A percentile compares a stretch with the other conserved stretches of the same genome.
These are phyloP conservation scores for Fraxinus latifolia DNA, from an alignment of 305 asterid genomes.

Conservation along the genomic window DNA sequence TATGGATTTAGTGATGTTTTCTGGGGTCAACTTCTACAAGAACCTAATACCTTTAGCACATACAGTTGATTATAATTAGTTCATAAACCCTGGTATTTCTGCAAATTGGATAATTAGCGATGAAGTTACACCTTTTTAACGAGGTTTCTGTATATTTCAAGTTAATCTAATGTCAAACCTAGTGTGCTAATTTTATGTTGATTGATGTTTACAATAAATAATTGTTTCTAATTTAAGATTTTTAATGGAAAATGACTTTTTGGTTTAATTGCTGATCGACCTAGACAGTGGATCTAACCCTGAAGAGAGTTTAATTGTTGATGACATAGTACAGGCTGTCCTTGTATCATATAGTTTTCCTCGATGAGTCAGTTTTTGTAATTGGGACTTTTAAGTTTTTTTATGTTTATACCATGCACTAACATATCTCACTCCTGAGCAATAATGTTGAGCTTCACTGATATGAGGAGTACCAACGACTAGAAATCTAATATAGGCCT, in stretches of 20 bases:
- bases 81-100: background rate
- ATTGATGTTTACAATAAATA: background rate
- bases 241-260: background rate
- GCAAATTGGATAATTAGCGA: background rate
- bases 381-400: background rate
- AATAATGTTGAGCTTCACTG: constrained; percentile 5
- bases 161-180: background rate
- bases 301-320: constrained; percentile 7
- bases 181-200: background rate
- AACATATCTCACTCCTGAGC: background rate
- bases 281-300: constrained; percentile 1
- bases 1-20: background rate
- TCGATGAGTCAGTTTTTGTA: background rate
- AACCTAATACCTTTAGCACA: background rate
- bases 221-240: background rate
- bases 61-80: background rate
- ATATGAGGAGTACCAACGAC: background rate
- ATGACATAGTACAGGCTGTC: constrained; percentile 7
- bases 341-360: background rate
- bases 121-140: constrained; percentile 6
- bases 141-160: background rate
- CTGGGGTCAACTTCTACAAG: background rate
- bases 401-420: background rate
- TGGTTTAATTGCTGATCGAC: background rate
- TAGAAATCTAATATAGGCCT: constrained; percentile 5